A percentile compares a stretch with the other conserved stretches of the same genome.
phyloP scores from a whole-genome alignment of 805 yeast species.

The Metschnikowia vanudenii region DNA sequence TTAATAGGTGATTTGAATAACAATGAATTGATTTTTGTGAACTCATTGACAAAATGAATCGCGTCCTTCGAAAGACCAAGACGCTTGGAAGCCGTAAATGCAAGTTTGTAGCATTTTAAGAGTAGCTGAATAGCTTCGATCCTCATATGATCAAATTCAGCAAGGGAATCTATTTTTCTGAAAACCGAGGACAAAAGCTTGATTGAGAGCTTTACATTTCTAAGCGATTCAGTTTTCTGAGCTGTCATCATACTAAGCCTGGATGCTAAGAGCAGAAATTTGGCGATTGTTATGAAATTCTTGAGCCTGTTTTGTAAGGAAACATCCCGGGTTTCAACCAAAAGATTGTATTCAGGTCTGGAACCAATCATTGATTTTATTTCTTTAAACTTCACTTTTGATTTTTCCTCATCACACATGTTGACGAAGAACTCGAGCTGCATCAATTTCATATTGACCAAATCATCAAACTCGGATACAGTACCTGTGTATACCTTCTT shows the following conservation, averaged over 20 bases:
- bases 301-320: conserved; percentile 23
- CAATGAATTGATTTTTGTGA: conserved; percentile 35
- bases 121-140: conserved; percentile 37
- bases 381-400: conserved; percentile 24
- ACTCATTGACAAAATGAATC: conserved; percentile 52
- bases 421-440: conserved; percentile 31
- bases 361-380: conserved; percentile 24
- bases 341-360: conserved; percentile 30
- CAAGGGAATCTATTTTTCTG: conserved; percentile 33
- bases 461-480: background rate
- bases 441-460: conserved; percentile 20
- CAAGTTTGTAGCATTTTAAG: conserved; percentile 35
- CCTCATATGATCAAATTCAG: conserved; percentile 27
- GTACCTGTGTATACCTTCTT: conserved; percentile 3
- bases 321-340: conserved; percentile 8
- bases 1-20: conserved; percentile 22
- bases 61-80: conserved; percentile 61
- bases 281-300: conserved; percentile 32
- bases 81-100: conserved; percentile 42
- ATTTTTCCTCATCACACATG: conserved; percentile 19
- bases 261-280: conserved; percentile 34
- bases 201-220: conserved; percentile 47
- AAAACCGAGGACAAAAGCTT: conserved; percentile 54
- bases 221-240: conserved; percentile 30
- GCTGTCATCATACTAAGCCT: conserved; percentile 19